Base-by-base conservation (phyloP, 164 flowering plant genomes). In the Aristolochia fimbriata region DNA sequence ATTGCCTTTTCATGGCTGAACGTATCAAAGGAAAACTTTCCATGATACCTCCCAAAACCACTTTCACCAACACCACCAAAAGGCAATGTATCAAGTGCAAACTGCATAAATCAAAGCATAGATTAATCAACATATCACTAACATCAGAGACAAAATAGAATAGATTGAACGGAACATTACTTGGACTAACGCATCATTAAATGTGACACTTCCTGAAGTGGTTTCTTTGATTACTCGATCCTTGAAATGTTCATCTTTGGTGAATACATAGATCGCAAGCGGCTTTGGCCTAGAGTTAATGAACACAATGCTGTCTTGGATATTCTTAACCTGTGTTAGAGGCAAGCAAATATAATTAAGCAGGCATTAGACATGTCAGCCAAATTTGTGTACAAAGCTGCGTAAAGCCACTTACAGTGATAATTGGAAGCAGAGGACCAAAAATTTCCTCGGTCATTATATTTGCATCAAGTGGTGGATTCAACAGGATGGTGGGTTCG, bases 51-150 rank as follows among this genome's bases (percentile, higher is more conserved):
- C 17, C 99, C 96, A 27, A 85, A 71, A 0, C 99, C 99, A 49
- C 99, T 93, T 53, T 77, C 71, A 0, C 92, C 97, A 6, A 90
- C 89, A 0, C 99, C 99, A 69, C 97, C 97, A 62, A 93, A 93
- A 1, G 97, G 96, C 25, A 93, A 27, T 0, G 61, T 53, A 43
- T 88, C 96, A 43, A 81, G 74, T 14, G 79, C 0, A 60, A 68
- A 89, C 96, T 92, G 81, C 82, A 77, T 27, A 64, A 23, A 15
- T 23, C 20, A 14, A 7, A 43, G 24, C 45, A 3, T 11, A 43
- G 16, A 16, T 10, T 20, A 60, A 30, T 16, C 17, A 21, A 24
- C 31, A 22, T 13, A 14, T 12, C 24, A 33, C 5, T 11, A 57
- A 9, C 21, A 30, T 1, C 4, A 21, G 6, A 63, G n/a, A 15